These are phyloP conservation scores for Ustilago crameri DNA, from an alignment of 1,284 basidiomycete species.

Conservation along the genomic window DNA sequence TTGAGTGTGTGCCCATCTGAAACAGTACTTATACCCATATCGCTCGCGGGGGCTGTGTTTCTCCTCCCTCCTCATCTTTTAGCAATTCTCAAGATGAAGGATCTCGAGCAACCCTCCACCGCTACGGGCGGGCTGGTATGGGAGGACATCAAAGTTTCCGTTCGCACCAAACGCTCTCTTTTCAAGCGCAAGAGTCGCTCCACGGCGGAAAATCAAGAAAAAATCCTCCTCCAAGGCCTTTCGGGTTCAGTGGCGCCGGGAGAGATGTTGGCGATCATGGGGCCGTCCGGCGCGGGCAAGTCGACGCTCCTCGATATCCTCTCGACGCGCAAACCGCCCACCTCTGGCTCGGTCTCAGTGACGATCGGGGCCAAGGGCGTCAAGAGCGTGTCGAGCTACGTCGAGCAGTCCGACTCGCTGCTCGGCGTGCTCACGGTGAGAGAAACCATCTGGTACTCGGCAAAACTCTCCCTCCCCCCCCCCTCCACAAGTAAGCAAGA, in stretches of 20 bases:
- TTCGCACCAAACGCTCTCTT: conserved; percentile 7
- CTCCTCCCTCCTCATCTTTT: background rate
- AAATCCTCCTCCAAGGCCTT: conserved; percentile 13
- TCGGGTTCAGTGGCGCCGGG: conserved; percentile 17
- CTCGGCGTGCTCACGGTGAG: conserved; percentile 69
- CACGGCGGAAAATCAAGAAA: background rate
- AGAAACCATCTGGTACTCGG: conserved; percentile 68
- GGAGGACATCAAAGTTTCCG: conserved; percentile 11
- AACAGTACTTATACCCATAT: no score
- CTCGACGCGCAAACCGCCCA: conserved; percentile 53
- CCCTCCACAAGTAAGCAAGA: background rate
- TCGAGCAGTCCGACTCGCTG: conserved; percentile 70
- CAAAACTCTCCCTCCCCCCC: conserved; percentile 59
- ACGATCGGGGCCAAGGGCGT: conserved; percentile 15
- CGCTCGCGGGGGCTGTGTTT: no score
- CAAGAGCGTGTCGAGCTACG: conserved; percentile 58
- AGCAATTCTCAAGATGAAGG: background rate
- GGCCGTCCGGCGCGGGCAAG: conserved; percentile 69
- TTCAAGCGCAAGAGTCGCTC: background rate
- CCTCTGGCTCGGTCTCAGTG: conserved; percentile 7
- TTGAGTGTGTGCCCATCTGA: no score
- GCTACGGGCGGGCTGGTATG: conserved; percentile 13
- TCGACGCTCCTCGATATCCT: conserved; percentile 69
- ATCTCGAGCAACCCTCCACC: conserved; percentile 6
- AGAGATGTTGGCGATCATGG: conserved; percentile 62